phyloP scores from a whole-genome alignment of 2,329 filamentous ascomycete genomes.

The Macrophomina tecta region DNA sequence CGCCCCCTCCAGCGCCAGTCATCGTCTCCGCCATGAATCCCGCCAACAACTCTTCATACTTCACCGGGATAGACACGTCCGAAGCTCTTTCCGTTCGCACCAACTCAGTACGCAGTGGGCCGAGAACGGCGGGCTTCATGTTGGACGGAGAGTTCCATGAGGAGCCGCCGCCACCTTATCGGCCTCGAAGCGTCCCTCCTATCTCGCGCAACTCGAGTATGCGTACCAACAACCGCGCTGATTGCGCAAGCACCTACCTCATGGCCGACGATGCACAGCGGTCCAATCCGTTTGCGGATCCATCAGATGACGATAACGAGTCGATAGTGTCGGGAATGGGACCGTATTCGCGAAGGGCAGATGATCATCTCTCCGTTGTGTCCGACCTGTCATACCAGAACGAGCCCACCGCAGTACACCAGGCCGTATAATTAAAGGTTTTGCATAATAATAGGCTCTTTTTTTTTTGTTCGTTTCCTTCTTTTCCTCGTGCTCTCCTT shows the following conservation, averaged over 20 bases:
- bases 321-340: not conserved
- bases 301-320: slow-evolving; percentile 10
- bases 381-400: slow-evolving; percentile 21
- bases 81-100: slow-evolving; percentile 27
- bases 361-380: slow-evolving; percentile 14
- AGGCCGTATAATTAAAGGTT: slow-evolving; percentile 5
- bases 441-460: slow-evolving; percentile 4
- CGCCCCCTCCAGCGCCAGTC: slow-evolving; percentile 10
- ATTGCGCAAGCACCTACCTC: not conserved
- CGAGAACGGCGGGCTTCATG: slow-evolving; percentile 20
- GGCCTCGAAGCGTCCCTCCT: slow-evolving; percentile 24
- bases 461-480: not conserved
- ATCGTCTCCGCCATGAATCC: slow-evolving; percentile 25
- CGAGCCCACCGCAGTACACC: slow-evolving; percentile 1
- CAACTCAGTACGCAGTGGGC: slow-evolving; percentile 11
- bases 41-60: slow-evolving; percentile 19
- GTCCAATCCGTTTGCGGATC: slow-evolving; percentile 25
- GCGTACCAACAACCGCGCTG: slow-evolving; percentile 12
- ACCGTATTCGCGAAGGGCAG: not conserved
- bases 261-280: not conserved
- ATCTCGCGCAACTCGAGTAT: slow-evolving; percentile 23
- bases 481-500: not conserved
- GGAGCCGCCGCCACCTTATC: slow-evolving; percentile 26
- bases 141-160: slow-evolving; percentile 27
- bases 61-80: slow-evolving; percentile 27